phyloP scores from a whole-genome alignment of 2,329 filamentous ascomycete species.

The Aureobasidium pullulans region DNA sequence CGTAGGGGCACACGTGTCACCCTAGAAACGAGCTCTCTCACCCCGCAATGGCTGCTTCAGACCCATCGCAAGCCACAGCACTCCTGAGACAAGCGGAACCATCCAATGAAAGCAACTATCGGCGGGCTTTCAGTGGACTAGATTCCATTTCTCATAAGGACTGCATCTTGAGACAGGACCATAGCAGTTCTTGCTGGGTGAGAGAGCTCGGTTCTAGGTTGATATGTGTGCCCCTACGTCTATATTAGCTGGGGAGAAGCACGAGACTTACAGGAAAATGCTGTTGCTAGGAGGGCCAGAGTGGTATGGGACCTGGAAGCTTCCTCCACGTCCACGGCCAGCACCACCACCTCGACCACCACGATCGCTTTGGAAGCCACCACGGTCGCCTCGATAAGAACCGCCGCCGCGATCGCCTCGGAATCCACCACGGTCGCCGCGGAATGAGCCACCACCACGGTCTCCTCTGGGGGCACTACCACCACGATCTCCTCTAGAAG shows the following conservation, averaged over 20 bases:
- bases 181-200: too few species aligned
- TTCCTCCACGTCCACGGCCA: constrained; percentile 14
- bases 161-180: too few species aligned
- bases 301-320: background rate
- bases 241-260: background rate
- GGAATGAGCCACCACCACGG: constrained; percentile 10
- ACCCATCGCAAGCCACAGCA: too few species aligned
- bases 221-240: too few species aligned
- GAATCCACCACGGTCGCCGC: constrained; percentile 20
- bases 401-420: constrained; percentile 21
- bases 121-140: too few species aligned
- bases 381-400: constrained; percentile 16
- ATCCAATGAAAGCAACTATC: too few species aligned
- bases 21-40: too few species aligned
- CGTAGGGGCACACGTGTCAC: background rate
- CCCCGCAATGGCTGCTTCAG: too few species aligned
- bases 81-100: too few species aligned
- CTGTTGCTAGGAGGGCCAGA: constrained; percentile 10
- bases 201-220: too few species aligned
- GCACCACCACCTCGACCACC: constrained; percentile 21
- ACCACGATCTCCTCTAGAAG: constrained; percentile 19
- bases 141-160: too few species aligned
- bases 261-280: constrained; percentile 21
- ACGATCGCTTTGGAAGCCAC: constrained; percentile 22
- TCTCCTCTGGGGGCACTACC: constrained; percentile 15